These are phyloP conservation scores for Ophiostoma himal-ulmi DNA, from an alignment of 2,329 filamentous ascomycete species.

Conservation along the genomic window DNA sequence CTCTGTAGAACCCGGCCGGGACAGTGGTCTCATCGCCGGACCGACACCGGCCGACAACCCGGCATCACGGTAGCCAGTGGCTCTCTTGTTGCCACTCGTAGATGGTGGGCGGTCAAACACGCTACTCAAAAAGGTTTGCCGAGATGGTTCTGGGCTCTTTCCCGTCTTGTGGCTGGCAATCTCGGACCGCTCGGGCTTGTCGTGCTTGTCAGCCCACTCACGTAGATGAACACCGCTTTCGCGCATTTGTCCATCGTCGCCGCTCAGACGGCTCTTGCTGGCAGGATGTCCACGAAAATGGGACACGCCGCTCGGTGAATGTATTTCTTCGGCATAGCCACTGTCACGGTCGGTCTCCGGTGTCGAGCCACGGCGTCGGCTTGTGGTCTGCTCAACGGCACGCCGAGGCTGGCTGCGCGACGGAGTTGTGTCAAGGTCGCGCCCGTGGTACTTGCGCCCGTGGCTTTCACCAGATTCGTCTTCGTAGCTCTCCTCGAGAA, in stretches of 20 bases:
- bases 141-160: neutral
- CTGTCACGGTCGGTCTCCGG: slow-evolving; percentile 42
- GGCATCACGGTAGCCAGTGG: slow-evolving; percentile 29
- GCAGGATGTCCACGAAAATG: neutral
- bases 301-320: slow-evolving; percentile 21
- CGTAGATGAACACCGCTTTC: slow-evolving; percentile 55
- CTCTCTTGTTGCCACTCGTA: slow-evolving; percentile 14
- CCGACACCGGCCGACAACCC: slow-evolving; percentile 24
- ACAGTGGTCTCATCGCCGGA: slow-evolving; percentile 12
- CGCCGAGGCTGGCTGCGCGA: slow-evolving; percentile 15
- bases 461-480: slow-evolving; percentile 28
- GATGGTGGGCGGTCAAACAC: neutral
- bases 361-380: neutral
- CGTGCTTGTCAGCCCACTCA: slow-evolving; percentile 35
- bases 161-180: neutral
- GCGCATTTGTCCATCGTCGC: slow-evolving; percentile 34
- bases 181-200: neutral
- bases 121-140: neutral
- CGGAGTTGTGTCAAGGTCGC: slow-evolving; percentile 21
- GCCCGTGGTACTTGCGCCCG: slow-evolving; percentile 24
- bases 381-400: neutral
- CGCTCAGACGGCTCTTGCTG: slow-evolving; percentile 5
- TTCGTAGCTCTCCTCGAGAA: slow-evolving; percentile 48
- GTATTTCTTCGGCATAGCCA: slow-evolving; percentile 39
- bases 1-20: slow-evolving; percentile 6